phyloP scores from a whole-genome alignment of 768 basidiomycete genomes.

The Mycena filopes region DNA sequence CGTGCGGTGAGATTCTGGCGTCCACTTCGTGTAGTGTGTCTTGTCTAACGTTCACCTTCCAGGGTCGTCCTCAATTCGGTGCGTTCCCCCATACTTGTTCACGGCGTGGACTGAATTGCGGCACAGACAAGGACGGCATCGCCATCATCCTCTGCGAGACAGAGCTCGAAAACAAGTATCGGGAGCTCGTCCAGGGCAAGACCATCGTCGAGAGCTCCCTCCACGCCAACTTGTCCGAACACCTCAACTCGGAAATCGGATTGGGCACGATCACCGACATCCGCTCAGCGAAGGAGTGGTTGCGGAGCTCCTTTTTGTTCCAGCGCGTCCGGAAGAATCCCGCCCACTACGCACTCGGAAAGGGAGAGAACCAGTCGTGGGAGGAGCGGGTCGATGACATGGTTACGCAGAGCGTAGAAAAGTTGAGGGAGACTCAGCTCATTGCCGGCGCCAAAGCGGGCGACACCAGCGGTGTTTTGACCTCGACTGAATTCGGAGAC shows the following conservation, averaged over 20 bases:
- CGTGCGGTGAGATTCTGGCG: constrained; percentile 72
- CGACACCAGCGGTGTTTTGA: constrained; percentile 50
- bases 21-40: background rate
- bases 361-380: constrained; percentile 69
- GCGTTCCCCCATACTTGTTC: constrained; percentile 14
- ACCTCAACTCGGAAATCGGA: constrained; percentile 94
- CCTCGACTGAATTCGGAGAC: constrained; percentile 81
- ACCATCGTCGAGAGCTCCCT: constrained; percentile 88
- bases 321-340: constrained; percentile 90
- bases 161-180: constrained; percentile 78
- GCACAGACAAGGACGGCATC: constrained; percentile 81
- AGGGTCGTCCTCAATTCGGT: constrained; percentile 96
- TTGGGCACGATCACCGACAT: constrained; percentile 83
- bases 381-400: constrained; percentile 77
- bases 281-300: constrained; percentile 82
- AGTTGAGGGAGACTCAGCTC: constrained; percentile 69
- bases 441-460: constrained; percentile 58
- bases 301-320: constrained; percentile 86
- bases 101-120: background rate
- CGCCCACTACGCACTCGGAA: constrained; percentile 72
- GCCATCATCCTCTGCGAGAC: constrained; percentile 87
- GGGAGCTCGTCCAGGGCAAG: constrained; percentile 71
- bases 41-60: background rate
- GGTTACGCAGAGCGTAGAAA: constrained; percentile 71
- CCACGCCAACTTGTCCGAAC: constrained; percentile 86